Evolutionary conservation across 345 rosid genomes (phyloP).

Genomic region (Sonneratia alba): DNA sequence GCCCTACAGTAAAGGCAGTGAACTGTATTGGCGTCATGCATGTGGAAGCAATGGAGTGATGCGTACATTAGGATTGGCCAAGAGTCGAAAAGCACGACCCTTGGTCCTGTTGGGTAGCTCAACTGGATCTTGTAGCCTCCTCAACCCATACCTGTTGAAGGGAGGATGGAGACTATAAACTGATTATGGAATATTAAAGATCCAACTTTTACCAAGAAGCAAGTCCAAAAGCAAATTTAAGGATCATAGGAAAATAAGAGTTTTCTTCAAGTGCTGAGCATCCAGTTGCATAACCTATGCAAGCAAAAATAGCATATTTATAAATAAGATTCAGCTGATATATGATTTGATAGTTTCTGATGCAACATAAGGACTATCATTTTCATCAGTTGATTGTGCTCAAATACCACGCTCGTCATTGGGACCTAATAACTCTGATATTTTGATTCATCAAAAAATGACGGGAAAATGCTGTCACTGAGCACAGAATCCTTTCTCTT

Average conservation of each 20-base stretch:
- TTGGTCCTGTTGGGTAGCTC: conserved; percentile 27
- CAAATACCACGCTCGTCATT: neutral
- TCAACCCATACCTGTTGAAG: conserved; percentile 32
- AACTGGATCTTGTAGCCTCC: conserved; percentile 24
- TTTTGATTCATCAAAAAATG: neutral
- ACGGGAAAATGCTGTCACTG: neutral
- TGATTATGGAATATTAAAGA: neutral
- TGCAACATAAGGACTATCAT: neutral
- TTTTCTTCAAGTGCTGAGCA: neutral
- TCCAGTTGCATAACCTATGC: neutral
- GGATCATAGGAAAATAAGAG: neutral
- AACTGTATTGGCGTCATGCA: neutral
- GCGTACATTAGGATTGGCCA: conserved; percentile 64
- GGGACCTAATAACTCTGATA: neutral
- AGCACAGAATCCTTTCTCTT: neutral
- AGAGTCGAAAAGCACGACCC: conserved; percentile 44
- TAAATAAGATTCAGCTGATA: neutral
- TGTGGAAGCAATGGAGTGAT: conserved; percentile 26
- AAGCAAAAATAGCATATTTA: neutral
- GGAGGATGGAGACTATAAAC: neutral
- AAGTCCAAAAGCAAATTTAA: neutral
- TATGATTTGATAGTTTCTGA: neutral
- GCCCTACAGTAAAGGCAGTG: neutral
- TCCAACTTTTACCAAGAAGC: neutral
- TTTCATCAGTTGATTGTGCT: neutral